Conservation (phyloP, 192 early-diverging fungal genomes). For the Coemansia sp. region DNA sequence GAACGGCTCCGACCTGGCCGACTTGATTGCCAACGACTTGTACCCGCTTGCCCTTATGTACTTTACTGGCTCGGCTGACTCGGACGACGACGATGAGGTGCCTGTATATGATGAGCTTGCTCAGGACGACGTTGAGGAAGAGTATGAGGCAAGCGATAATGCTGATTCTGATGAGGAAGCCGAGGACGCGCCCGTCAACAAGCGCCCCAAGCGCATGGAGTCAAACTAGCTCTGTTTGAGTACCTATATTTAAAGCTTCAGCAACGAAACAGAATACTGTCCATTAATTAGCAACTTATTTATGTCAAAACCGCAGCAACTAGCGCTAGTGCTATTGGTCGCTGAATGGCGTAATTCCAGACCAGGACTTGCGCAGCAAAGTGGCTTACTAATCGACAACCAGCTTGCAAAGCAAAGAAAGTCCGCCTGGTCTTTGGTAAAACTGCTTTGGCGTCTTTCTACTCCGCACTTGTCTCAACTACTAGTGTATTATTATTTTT, state of each 20-base stretch:
- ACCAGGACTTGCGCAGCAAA: not conserved
- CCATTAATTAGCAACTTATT: not conserved
- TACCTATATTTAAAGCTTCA: not conserved
- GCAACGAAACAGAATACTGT: not conserved
- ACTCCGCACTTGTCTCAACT: not conserved
- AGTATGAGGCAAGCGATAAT: conserved; percentile 16
- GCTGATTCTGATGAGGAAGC: conserved; percentile 33
- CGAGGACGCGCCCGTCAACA: conserved; percentile 40
- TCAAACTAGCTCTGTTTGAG: not conserved
- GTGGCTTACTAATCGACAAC: not conserved
- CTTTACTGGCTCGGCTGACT: conserved; percentile 72
- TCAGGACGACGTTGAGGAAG: conserved; percentile 34
- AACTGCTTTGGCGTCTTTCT: not conserved
- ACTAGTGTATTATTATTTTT: not conserved
- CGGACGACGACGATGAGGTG: conserved; percentile 71
- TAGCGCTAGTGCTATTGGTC: not conserved
- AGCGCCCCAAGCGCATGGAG: conserved; percentile 39
- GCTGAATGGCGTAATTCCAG: not conserved
- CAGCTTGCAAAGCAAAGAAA: not conserved
- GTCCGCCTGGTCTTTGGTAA: not conserved
- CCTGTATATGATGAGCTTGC: conserved; percentile 61
- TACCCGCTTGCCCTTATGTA: conserved; percentile 89
- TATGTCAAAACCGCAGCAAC: not conserved
- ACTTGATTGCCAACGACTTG: conserved; percentile 52
- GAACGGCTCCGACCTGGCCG: conserved; percentile 52